Evolutionary conservation across 2,329 filamentous ascomycete genomes (phyloP).

Genomic region (Xylaria multiplex): DNA sequence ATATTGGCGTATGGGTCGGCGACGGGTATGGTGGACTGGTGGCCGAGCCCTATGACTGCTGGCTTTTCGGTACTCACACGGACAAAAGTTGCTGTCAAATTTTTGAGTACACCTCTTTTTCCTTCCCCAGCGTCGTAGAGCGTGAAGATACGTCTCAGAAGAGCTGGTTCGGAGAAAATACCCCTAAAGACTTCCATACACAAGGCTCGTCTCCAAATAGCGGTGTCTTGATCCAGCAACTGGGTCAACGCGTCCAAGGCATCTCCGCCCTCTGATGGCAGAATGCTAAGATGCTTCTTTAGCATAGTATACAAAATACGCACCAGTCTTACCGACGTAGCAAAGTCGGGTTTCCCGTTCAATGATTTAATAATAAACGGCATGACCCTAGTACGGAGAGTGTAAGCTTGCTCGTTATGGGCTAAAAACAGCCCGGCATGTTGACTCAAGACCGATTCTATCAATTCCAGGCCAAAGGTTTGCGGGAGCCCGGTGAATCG

Average conservation of each 20-base stretch:
- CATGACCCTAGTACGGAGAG: slow-evolving; percentile 81
- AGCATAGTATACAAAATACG: slow-evolving; percentile 86
- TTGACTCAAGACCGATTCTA: slow-evolving; percentile 89
- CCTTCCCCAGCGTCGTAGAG: slow-evolving; percentile 79
- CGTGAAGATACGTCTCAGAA: slow-evolving; percentile 82
- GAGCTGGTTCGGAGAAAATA: slow-evolving; percentile 81
- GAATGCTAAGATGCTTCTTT: slow-evolving; percentile 77
- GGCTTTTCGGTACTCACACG: slow-evolving; percentile 92
- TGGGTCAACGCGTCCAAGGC: slow-evolving; percentile 84
- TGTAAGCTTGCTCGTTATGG: slow-evolving; percentile 82
- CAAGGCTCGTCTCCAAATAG: slow-evolving; percentile 85
- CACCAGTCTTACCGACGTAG: slow-evolving; percentile 82
- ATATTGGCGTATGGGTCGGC: slow-evolving; percentile 65
- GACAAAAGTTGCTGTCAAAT: slow-evolving; percentile 89
- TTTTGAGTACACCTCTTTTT: slow-evolving; percentile 80
- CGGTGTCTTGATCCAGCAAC: slow-evolving; percentile 85
- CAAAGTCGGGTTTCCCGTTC: slow-evolving; percentile 81
- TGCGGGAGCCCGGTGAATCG: slow-evolving; percentile 80
- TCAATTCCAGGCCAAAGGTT: slow-evolving; percentile 87
- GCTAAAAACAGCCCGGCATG: slow-evolving; percentile 81
- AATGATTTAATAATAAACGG: slow-evolving; percentile 82
- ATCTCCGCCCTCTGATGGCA: slow-evolving; percentile 83
- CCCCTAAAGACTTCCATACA: slow-evolving; percentile 92
- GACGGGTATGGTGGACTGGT: slow-evolving; percentile 85
- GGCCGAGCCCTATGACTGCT: slow-evolving; percentile 84